A percentile compares a stretch with the other conserved stretches of the same genome.
These are phyloP conservation scores for Wallacemonas sp. DNA, from an alignment of 208 protist species.

Conservation along the genomic window DNA sequence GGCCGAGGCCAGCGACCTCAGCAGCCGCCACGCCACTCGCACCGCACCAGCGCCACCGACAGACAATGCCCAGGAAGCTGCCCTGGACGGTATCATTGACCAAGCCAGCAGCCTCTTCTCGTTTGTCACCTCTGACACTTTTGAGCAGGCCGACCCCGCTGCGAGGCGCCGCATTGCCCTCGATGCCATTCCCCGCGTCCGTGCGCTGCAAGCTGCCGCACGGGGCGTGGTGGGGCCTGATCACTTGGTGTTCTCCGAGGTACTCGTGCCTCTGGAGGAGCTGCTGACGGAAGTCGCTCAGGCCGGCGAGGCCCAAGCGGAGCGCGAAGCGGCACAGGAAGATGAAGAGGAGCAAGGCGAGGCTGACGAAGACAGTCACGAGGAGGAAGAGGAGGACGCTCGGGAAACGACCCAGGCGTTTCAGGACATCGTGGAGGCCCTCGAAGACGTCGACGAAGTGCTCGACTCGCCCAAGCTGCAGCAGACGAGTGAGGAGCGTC, in stretches of 20 bases:
- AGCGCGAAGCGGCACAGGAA: background rate
- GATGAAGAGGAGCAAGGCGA: conserved; percentile 15
- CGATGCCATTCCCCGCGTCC: conserved; percentile 3
- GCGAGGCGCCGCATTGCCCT: conserved; percentile 12
- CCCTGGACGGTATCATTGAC: conserved; percentile 13
- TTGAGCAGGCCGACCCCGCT: conserved; percentile 9
- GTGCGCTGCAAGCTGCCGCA: conserved; percentile 1
- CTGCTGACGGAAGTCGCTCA: conserved; percentile 37
- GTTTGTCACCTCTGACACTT: conserved; percentile 6
- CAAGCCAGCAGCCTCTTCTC: conserved; percentile 13
- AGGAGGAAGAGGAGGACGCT: background rate
- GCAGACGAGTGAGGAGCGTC: conserved; percentile 23
- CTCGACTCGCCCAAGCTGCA: conserved; percentile 41
- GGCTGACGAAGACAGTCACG: background rate
- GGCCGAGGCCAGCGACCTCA: background rate
- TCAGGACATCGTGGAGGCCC: conserved; percentile 28
- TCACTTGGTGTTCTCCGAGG: conserved; percentile 32
- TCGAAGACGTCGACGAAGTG: conserved; percentile 40
- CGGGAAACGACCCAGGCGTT: conserved; percentile 28
- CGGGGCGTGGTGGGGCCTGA: background rate
- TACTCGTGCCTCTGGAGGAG: conserved; percentile 52
- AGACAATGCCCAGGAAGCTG: background rate
- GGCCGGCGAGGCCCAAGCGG: background rate
- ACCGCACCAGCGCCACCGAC: too few relatives aligned
- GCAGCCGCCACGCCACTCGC: background rate